Evolutionary conservation across 1,284 basidiomycete genomes (phyloP).

Genomic region (Trichosporon coremiiforme): DNA sequence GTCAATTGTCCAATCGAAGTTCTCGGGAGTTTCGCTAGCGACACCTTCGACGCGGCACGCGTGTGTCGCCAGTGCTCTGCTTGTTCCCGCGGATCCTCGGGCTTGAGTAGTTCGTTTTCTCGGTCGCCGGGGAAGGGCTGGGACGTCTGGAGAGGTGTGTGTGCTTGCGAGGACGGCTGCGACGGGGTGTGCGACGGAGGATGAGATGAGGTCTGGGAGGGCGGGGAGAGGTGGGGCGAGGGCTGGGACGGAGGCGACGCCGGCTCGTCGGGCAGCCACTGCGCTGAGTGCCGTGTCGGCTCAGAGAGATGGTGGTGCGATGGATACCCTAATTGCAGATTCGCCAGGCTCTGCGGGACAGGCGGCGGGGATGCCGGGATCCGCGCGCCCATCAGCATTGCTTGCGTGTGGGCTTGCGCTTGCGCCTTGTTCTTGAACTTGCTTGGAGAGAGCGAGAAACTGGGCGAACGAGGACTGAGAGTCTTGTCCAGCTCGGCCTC

Average conservation of each 20-base stretch:
- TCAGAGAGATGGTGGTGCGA: background rate
- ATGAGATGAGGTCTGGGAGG: background rate
- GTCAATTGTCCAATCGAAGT: slow-evolving; percentile 22
- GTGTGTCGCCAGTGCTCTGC: slow-evolving; percentile 84
- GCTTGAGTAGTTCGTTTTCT: slow-evolving; percentile 43
- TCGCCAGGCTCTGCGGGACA: background rate
- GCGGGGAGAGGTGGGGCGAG: too few species aligned
- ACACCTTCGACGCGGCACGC: slow-evolving; percentile 77
- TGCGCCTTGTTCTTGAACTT: background rate
- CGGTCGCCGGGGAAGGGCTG: slow-evolving; percentile 60
- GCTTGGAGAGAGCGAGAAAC: background rate
- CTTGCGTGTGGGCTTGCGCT: slow-evolving; percentile 6
- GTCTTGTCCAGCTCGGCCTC: slow-evolving; percentile 32
- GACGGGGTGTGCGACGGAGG: background rate
- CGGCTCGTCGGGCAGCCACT: background rate
- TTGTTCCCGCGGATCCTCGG: slow-evolving; percentile 26
- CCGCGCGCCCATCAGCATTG: background rate
- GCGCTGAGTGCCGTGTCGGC: background rate
- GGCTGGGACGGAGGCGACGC: background rate
- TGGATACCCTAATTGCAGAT: background rate
- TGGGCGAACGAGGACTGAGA: slow-evolving; percentile 42
- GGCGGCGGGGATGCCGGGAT: slow-evolving; percentile 59
- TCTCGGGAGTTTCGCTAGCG: slow-evolving; percentile 57
- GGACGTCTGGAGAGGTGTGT: too few species aligned
- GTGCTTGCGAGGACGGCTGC: too few species aligned